Evolutionary conservation across 306 rosid genomes (phyloP), one percentile per base, ranked within the genome.

Genomic region (Quercus suber): DNA sequence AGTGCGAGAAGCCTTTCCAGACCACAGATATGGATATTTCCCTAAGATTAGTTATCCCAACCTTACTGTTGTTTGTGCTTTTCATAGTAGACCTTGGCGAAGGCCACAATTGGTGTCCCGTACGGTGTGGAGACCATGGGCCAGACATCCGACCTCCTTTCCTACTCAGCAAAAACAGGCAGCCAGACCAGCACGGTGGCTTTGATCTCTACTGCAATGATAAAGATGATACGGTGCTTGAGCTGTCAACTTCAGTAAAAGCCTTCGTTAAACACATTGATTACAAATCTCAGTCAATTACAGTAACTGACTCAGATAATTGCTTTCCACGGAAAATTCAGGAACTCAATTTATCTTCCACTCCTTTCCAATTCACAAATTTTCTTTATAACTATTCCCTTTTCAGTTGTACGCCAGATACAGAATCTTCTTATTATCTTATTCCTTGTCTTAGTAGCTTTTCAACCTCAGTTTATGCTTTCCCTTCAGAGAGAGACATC

Each of bases 101-200:
- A n/a, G n/a, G n/a, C n/a, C n/a, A n/a, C n/a, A n/a, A n/a, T n/a
- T n/a, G n/a, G n/a, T n/a, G n/a, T n/a, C n/a, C n/a, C n/a, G n/a
- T n/a, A n/a, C n/a, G n/a, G n/a, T n/a, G n/a, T n/a, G n/a, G n/a
- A n/a, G n/a, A n/a, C n/a, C n/a, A n/a, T n/a, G n/a, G n/a, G n/a
- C n/a, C n/a, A n/a, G n/a, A n/a, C n/a, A n/a, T n/a, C n/a, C n/a
- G 35, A 33, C 0, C 0, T 33, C 35, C 35, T 33, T 33, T 33
- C 35, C 35, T 0, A 33, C 35, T 33, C 35, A 33, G 0, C 35
- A 33, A 33, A 12, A 0, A 55, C 31, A 21, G 35, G 0, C 84
- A 82, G 15, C 74, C 51, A 60, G 19, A 1, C 5, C 28, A 56
- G 1, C 80, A 85, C 30, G 85, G 85, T n/a, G 75, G 75, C 3